Conservation (phyloP, 1,284 basidiomycete genomes). For the Boletus smithii region DNA sequence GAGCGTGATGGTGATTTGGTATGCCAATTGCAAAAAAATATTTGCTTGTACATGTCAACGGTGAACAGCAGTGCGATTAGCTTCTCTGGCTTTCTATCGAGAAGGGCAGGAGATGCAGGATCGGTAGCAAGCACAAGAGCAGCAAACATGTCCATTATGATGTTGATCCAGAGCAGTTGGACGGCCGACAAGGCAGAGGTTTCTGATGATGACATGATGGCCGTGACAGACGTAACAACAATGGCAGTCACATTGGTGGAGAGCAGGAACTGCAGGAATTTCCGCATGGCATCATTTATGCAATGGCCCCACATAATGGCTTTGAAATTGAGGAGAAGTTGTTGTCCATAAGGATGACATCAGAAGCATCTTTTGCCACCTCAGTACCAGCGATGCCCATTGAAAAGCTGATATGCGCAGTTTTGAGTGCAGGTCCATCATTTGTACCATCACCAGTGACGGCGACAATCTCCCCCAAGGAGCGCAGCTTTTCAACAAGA, state of each 20-base stretch:
- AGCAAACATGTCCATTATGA: constrained; percentile 98
- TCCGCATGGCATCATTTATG: constrained; percentile 95
- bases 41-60: constrained; percentile 94
- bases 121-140: constrained; percentile 96
- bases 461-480: constrained; percentile 89
- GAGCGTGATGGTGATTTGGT: constrained; percentile 83
- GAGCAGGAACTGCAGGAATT: constrained; percentile 98
- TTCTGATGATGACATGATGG: constrained; percentile 77
- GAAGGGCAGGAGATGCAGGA: constrained; percentile 77
- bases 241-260: constrained; percentile 96
- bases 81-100: constrained; percentile 89
- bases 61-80: constrained; percentile 87
- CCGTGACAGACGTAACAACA: constrained; percentile 89
- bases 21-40: constrained; percentile 85
- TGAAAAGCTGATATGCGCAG: constrained; percentile 90
- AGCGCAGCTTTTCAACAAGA: constrained; percentile 85
- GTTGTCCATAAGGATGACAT: constrained; percentile 98
- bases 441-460: constrained; percentile 99
- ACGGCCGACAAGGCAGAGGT: constrained; percentile 90
- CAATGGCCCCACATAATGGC: constrained; percentile 99
- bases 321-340: constrained; percentile 94
- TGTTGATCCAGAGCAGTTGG: constrained; percentile 95
- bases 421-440: constrained; percentile 95
- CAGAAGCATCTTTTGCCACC: constrained; percentile 98
- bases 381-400: constrained; percentile 99